Base-by-base conservation (phyloP, 768 basidiomycete genomes). In the Pleurotus tuoliensis region DNA sequence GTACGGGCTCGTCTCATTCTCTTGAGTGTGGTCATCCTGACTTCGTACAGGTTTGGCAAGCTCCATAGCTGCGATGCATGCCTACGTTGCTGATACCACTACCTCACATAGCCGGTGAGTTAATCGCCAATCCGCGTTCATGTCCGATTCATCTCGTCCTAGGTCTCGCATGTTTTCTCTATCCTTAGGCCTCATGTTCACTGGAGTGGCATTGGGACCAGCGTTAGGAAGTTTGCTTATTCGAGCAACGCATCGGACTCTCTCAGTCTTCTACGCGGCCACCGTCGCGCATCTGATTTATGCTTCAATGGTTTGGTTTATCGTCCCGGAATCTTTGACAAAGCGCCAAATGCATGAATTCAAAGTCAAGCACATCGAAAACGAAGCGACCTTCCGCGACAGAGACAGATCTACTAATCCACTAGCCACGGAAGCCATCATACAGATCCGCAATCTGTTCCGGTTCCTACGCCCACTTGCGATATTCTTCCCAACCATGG, bases 251-350 rank as follows among this genome's bases (percentile, higher is more conserved):
- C 79, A 77, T 4, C 70, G 73, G 13, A 62, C 80, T 8, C 67
- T 90, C 16, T 81, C 82, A 0, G 83, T 90, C 15, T 94, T 94
- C 74, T 94, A 90, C 67, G 62, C 85, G 46, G 80, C 87, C 7
- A 67, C 75, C 4, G 59, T 65, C 7, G 58, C 83, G 5, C 85
- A 89, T 59, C 20, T 76, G 20, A 6, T 82, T 45, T 84, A 81
- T 61, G 67, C 79, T 1, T 47, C 77, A 41, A 61, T 84, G 47
- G 64, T 83, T 24, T 78, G 82, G 68, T 69, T 86, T 56, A 24
- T 91, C 58, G 64, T 95, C 47, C 94, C 94, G 0, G 93, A 97
- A 69, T 91, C 92, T 0, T 76, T 94, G 1, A 81, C 86, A 8
- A 64, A 68, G 37, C 71, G 67, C 0, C 73, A 81, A 51, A 83